Conservation (phyloP, 495 filamentous ascomycete genomes). For the Xylaria cubensis region DNA sequence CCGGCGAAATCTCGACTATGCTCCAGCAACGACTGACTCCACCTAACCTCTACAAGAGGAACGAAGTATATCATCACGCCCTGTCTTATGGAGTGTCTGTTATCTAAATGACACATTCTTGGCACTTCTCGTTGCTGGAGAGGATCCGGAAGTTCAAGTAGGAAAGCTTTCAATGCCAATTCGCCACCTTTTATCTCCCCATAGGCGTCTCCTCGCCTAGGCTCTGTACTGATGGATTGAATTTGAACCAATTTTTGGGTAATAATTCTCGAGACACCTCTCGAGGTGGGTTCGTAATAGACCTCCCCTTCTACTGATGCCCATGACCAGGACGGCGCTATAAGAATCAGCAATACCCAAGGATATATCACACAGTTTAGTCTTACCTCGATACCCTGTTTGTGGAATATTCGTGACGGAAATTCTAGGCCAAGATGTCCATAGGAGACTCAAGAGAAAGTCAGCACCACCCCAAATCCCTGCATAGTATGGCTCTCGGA, state of each 20-base stretch:
- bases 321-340: constrained; percentile 3
- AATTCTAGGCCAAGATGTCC: not conserved
- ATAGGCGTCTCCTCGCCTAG: not conserved
- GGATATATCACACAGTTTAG: not conserved
- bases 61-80: not conserved
- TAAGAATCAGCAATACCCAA: not conserved
- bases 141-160: not conserved
- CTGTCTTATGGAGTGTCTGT: not conserved
- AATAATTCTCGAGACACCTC: not conserved
- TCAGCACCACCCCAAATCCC: not conserved
- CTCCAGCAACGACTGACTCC: not conserved
- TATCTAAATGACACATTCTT: not conserved
- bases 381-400: not conserved
- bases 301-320: not conserved
- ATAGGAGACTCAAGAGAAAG: not conserved
- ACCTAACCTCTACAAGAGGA: not conserved
- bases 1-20: not conserved
- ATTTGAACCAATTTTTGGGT: not conserved
- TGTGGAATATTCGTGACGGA: not conserved
- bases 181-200: not conserved
- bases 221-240: not conserved
- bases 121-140: not conserved
- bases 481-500: not conserved
- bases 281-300: not conserved
- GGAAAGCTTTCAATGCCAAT: not conserved